phyloP scores from a whole-genome alignment of 2,329 filamentous ascomycete species.

The Fusarium acutatum region DNA sequence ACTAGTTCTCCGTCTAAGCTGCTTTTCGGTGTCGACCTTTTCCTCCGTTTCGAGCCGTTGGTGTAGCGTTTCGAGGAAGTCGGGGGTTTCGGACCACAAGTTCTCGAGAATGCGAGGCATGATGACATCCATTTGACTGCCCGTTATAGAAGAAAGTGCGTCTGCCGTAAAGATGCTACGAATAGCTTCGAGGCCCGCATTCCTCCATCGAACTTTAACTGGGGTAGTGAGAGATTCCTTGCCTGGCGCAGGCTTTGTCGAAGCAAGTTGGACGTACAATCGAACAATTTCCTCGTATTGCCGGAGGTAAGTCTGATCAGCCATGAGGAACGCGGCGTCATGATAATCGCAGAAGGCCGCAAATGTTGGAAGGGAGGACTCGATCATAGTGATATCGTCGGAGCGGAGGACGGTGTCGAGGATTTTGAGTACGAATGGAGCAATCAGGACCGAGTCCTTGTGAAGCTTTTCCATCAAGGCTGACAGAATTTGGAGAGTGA shows the following conservation, averaged over 20 bases:
- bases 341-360: constrained; percentile 89
- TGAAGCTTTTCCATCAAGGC: constrained; percentile 93
- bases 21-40: constrained; percentile 71
- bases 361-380: constrained; percentile 87
- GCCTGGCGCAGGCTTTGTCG: constrained; percentile 62
- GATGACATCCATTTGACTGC: constrained; percentile 78
- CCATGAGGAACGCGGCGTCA: constrained; percentile 84
- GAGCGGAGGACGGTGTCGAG: constrained; percentile 84
- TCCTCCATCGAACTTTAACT: constrained; percentile 80
- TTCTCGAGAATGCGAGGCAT: constrained; percentile 90
- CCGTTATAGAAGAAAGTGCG: constrained; percentile 76
- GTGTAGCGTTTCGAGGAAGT: constrained; percentile 74
- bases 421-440: constrained; percentile 83
- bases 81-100: constrained; percentile 77
- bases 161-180: constrained; percentile 84
- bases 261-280: constrained; percentile 82
- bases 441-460: constrained; percentile 89
- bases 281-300: constrained; percentile 85
- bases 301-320: constrained; percentile 82
- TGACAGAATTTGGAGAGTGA: constrained; percentile 90
- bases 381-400: constrained; percentile 89
- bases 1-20: constrained; percentile 76
- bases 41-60: constrained; percentile 74
- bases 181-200: constrained; percentile 78
- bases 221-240: constrained; percentile 72